Evolutionary conservation across 2,329 filamentous ascomycete genomes (phyloP), one percentile per base, ranked within the genome.

Genomic region (Alternaria panax): DNA sequence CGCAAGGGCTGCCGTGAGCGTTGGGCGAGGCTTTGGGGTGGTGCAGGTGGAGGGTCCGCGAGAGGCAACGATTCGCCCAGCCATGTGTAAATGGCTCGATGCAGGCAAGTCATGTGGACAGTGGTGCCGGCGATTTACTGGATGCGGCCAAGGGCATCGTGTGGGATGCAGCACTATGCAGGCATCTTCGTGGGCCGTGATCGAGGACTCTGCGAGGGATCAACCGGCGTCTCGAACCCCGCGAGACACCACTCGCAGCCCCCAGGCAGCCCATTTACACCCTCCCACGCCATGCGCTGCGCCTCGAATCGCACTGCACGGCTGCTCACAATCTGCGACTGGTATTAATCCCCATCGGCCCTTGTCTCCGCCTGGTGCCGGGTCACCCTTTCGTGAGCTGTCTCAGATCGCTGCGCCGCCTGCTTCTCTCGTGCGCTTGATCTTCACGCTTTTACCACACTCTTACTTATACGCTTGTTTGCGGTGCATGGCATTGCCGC

Each of bases 301-400:
- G 67, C 68, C 67, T 62, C 66, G 56, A 60, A 66, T 66, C 58
- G 45, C 53, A 52, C 62, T 59, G 51, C 62, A 55, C 64, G 50
- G 32, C 65, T 38, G 47, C 57, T 42, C 34, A 22, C 36, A 43
- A 55, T 46, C 60, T 64, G 60, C 62, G 51, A 48, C 51, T 57
- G 57, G 54, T 66, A 59, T 66, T 66, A 55, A 68, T 62, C 54
- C 67, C 55, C 63, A 57, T 67, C 63, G 51, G 58, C 52, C 65
- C 63, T 58, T 57, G 60, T 54, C 27, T 60, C 63, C 60, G 65
- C 65, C 66, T 54, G 61, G 66, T 69, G 67, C 67, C 67, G 69
- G 64, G 67, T 72, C 68, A 70, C 64, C 68, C 57, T 64, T 69
- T 63, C 57, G 54, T 66, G 63, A 63, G 65, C 61, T 71, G 69